Percentiles rank a stretch among this genome's conserved stretches.
phyloP scores from a whole-genome alignment of 2,329 filamentous ascomycete genomes.

The Tolypocladium tundrense region DNA sequence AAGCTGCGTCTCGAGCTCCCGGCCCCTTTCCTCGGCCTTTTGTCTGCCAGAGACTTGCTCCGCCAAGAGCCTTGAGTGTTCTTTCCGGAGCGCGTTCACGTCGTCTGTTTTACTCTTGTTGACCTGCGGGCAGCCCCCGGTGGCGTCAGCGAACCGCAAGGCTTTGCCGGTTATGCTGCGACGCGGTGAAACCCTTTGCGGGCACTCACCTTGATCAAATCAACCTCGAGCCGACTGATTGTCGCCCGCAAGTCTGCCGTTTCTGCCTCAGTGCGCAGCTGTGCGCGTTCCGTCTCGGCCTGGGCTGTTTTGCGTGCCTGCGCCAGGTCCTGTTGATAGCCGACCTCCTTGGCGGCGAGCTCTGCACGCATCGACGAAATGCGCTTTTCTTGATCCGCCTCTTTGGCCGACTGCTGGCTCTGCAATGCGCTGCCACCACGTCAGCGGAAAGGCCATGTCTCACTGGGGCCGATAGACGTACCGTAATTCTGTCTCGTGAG shows the following conservation, averaged over 20 bases:
- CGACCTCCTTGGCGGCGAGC: conserved; percentile 12
- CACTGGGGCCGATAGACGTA: conserved; percentile 20
- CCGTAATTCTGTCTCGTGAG: conserved; percentile 37
- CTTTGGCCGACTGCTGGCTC: conserved; percentile 16
- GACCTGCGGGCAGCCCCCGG: conserved; percentile 27
- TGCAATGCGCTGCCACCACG: conserved; percentile 17
- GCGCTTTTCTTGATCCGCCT: conserved; percentile 13
- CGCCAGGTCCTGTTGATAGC: conserved; percentile 26
- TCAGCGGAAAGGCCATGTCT: neutral
- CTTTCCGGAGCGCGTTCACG: conserved; percentile 40
- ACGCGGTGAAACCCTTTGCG: neutral
- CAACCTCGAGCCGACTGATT: conserved; percentile 51
- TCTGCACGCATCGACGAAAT: conserved; percentile 8
- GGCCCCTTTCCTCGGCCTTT: conserved; percentile 12
- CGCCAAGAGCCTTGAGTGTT: conserved; percentile 20
- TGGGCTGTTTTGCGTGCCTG: conserved; percentile 37
- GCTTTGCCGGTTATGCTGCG: neutral
- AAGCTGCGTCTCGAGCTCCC: conserved; percentile 17
- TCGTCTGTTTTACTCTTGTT: conserved; percentile 52
- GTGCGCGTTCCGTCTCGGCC: conserved; percentile 37
- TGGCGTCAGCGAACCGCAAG: neutral
- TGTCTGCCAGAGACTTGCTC: conserved; percentile 23
- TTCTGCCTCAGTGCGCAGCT: conserved; percentile 46
- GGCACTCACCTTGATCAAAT: conserved; percentile 44
- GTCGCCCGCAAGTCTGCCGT: conserved; percentile 51